These are phyloP conservation scores for Pseudocercospora vitis DNA, from an alignment of 2,329 filamentous ascomycete genomes.

Conservation along the genomic window DNA sequence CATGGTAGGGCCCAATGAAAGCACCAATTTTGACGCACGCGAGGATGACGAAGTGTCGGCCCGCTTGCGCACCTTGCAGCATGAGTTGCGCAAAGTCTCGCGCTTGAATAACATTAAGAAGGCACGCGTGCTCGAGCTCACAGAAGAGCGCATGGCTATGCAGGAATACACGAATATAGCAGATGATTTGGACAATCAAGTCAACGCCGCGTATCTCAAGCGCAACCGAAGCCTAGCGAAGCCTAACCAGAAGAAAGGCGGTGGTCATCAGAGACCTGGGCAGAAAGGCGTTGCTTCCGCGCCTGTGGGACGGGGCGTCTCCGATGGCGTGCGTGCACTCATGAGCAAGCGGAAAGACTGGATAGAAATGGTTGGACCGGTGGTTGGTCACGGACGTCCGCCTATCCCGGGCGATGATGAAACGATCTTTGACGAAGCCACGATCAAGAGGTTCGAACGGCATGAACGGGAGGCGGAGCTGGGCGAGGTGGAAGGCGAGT, in stretches of 20 bases:
- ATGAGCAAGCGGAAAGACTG: conserved; percentile 90
- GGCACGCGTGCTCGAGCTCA: conserved; percentile 78
- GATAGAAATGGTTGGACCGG: conserved; percentile 86
- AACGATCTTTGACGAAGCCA: conserved; percentile 70
- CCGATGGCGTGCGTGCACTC: conserved; percentile 83
- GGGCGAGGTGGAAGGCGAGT: conserved; percentile 42
- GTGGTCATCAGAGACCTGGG: conserved; percentile 51
- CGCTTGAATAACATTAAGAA: conserved; percentile 90
- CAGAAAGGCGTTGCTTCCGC: conserved; percentile 71
- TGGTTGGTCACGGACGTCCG: conserved; percentile 81
- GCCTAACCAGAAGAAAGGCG: conserved; percentile 74
- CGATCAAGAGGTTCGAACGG: conserved; percentile 73
- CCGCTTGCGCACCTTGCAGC: conserved; percentile 80
- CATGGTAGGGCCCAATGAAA: conserved; percentile 64
- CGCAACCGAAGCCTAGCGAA: conserved; percentile 85
- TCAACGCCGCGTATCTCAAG: conserved; percentile 93
- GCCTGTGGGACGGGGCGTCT: conserved; percentile 73
- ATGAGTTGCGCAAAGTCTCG: conserved; percentile 76
- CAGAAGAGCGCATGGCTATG: conserved; percentile 89
- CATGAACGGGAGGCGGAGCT: conserved; percentile 79
- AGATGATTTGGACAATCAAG: conserved; percentile 92
- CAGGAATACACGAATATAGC: conserved; percentile 97
- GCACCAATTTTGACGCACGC: conserved; percentile 81
- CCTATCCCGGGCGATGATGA: conserved; percentile 72
- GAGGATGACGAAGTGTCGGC: conserved; percentile 93